Percentiles rank a stretch among this genome's conserved stretches.
These are phyloP conservation scores for Mycena pura DNA, from an alignment of 768 basidiomycete species.

Conservation along the genomic window DNA sequence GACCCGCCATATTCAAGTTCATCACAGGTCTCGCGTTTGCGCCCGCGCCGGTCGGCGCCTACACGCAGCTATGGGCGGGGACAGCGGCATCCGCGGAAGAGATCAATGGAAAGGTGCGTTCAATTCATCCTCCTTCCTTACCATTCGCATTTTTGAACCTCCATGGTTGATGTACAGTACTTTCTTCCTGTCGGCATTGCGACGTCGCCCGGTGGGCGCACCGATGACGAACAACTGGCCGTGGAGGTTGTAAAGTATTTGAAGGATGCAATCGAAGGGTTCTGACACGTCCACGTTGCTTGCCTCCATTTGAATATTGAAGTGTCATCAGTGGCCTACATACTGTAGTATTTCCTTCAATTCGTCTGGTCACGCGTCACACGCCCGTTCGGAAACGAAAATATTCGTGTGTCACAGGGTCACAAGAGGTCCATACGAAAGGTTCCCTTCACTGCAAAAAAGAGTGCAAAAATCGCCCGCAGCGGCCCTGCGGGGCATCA, in stretches of 20 bases:
- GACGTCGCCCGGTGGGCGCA: background rate
- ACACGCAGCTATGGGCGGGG: slow-evolving; percentile 20
- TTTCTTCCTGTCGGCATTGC: slow-evolving; percentile 15
- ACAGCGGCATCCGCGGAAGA: slow-evolving; percentile 2
- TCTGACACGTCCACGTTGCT: no score
- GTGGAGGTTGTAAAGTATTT: slow-evolving; percentile 3
- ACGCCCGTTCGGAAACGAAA: no score
- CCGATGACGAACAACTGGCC: background rate
- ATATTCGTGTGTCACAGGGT: no score
- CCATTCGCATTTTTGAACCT: background rate
- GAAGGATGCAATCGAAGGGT: slow-evolving; percentile 13
- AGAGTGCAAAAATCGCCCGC: no score
- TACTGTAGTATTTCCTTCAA: no score
- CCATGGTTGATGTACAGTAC: slow-evolving; percentile 5
- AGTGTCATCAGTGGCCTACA: no score
- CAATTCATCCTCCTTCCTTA: background rate
- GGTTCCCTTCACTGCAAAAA: no score
- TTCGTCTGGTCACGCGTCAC: no score
- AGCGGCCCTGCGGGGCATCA: no score
- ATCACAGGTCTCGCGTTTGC: slow-evolving; percentile 1
- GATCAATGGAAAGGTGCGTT: slow-evolving; percentile 14
- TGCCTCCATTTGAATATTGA: no score
- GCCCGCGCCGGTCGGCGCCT: slow-evolving; percentile 7
- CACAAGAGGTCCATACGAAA: no score
- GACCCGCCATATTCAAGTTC: background rate